Evolutionary conservation across 1,284 basidiomycete species (phyloP).

Genomic region (Apiotrichum gamsii): DNA sequence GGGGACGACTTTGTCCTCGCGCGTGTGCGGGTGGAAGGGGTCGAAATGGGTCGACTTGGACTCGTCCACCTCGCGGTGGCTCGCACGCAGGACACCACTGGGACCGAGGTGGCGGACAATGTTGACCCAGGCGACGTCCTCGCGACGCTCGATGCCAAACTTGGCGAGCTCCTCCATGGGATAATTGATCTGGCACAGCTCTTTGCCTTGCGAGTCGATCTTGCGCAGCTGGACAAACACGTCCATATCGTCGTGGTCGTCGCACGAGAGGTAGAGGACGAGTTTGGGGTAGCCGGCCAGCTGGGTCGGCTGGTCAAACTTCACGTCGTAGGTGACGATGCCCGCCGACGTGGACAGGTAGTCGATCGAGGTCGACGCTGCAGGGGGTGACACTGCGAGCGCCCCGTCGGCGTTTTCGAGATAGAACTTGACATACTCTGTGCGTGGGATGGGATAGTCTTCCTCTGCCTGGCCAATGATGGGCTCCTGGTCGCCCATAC

Average conservation of each 20-base stretch:
- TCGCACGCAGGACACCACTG: constrained; percentile 27
- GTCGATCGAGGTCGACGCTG: too few relatives aligned
- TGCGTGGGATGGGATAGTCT: too few relatives aligned
- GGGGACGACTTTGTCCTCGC: too few relatives aligned
- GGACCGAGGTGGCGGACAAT: constrained; percentile 23
- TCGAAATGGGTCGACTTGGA: too few relatives aligned
- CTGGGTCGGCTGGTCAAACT: constrained; percentile 18
- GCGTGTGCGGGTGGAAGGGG: too few relatives aligned
- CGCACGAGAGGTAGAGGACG: constrained; percentile 23
- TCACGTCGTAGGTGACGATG: constrained; percentile 13
- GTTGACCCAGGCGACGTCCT: constrained; percentile 16
- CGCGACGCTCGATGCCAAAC: too few relatives aligned
- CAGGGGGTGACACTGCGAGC: too few relatives aligned
- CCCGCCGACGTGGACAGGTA: too few relatives aligned
- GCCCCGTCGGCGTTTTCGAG: too few relatives aligned
- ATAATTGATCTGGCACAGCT: constrained; percentile 22
- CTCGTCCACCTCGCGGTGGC: constrained; percentile 14
- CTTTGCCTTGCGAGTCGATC: constrained; percentile 23
- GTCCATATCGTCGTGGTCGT: constrained; percentile 27
- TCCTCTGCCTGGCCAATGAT: too few relatives aligned
- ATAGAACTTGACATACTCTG: too few relatives aligned
- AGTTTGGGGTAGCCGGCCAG: constrained; percentile 25
- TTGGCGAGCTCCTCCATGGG: constrained; percentile 6
- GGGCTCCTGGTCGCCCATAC: too few relatives aligned
- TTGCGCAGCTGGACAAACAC: constrained; percentile 27